Percentiles rank a stretch among this genome's conserved stretches.
phyloP scores from a whole-genome alignment of 2,329 filamentous ascomycete species.

The Microcera coccophila region DNA sequence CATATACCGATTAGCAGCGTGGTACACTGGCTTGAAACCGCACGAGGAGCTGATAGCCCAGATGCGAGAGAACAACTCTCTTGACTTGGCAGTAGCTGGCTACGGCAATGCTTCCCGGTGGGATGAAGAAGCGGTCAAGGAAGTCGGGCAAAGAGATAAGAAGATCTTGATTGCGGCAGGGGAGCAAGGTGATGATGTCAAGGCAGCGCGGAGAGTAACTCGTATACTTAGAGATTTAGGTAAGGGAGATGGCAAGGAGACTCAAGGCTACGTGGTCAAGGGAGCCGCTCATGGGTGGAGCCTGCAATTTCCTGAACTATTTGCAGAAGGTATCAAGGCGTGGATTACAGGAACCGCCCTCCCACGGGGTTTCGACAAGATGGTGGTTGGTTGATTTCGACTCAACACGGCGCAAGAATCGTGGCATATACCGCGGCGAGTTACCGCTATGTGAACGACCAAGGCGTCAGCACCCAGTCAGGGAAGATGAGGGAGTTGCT shows the following conservation, averaged over 20 bases:
- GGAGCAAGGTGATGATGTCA: constrained; percentile 32
- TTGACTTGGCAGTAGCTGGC: too few relatives aligned
- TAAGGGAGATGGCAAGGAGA: constrained; percentile 16
- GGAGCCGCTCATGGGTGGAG: constrained; percentile 40
- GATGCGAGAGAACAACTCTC: constrained; percentile 30
- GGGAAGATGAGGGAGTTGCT: too few relatives aligned
- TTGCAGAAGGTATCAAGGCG: constrained; percentile 34
- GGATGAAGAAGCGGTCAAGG: constrained; percentile 23
- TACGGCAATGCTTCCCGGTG: too few relatives aligned
- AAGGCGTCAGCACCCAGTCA: too few relatives aligned
- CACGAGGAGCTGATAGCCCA: constrained; percentile 31
- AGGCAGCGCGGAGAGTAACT: constrained; percentile 30
- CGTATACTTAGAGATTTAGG: constrained; percentile 14
- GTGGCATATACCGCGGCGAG: too few relatives aligned
- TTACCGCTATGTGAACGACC: too few relatives aligned
- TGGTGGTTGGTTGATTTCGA: too few relatives aligned
- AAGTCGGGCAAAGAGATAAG: constrained; percentile 23
- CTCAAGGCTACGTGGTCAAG: constrained; percentile 30
- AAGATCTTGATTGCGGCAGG: constrained; percentile 29
- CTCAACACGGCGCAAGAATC: too few relatives aligned
- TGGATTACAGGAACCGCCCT: constrained; percentile 32
- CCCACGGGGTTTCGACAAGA: constrained; percentile 27
- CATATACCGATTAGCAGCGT: constrained; percentile 25
- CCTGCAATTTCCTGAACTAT: constrained; percentile 38
- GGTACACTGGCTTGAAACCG: constrained; percentile 23